phyloP scores from a whole-genome alignment of 176 grass and related monocot genomes.

The Carex scoparia region DNA sequence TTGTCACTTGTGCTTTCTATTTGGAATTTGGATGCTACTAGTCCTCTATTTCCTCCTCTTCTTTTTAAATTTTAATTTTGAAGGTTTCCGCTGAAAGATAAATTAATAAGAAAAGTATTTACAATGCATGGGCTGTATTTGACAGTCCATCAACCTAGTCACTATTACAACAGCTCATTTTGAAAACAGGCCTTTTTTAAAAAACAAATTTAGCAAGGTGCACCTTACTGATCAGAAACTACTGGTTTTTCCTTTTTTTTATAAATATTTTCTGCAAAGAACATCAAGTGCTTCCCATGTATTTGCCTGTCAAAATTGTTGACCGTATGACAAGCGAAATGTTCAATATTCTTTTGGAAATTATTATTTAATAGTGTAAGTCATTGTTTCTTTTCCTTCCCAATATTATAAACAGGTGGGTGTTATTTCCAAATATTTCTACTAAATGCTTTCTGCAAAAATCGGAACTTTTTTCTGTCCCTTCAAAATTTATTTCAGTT shows the following conservation, averaged over 20 bases:
- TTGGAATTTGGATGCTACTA: neutral
- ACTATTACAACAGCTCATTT: too few species aligned
- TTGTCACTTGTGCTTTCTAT: slow-evolving; percentile 26
- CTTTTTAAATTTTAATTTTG: neutral
- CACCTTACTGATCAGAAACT: neutral
- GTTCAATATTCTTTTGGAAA: neutral
- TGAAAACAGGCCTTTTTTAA: too few species aligned
- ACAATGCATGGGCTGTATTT: too few species aligned
- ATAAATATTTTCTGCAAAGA: neutral
- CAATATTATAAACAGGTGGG: neutral
- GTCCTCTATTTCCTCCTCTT: neutral
- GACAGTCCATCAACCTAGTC: too few species aligned
- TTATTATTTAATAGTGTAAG: neutral
- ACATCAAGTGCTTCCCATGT: neutral
- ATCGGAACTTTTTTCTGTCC: neutral
- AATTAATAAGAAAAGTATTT: too few species aligned
- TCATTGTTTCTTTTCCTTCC: neutral
- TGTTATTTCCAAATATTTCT: neutral
- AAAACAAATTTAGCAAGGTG: neutral
- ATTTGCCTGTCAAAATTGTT: neutral
- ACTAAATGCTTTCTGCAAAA: neutral
- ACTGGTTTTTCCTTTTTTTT: neutral
- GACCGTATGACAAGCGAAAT: neutral
- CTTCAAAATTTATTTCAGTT: neutral
- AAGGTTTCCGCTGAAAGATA: too few species aligned